phyloP scores from a whole-genome alignment of 2,329 filamentous ascomycete genomes.

The Geosmithia morbida region DNA sequence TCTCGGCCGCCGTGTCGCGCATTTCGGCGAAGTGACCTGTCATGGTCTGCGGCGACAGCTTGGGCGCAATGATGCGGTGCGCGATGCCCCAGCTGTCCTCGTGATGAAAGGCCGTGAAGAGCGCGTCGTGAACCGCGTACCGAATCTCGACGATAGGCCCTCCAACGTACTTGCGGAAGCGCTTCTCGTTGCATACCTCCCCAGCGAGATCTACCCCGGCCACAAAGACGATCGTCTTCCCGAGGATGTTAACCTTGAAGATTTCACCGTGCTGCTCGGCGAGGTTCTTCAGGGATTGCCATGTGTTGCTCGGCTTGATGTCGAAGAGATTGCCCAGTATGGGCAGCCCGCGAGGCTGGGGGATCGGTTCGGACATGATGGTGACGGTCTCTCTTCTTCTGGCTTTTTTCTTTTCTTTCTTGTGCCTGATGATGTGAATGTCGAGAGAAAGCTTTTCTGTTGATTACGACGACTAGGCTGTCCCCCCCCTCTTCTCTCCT shows the following conservation, averaged over 20 bases:
- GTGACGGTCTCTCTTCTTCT: neutral
- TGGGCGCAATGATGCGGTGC: slow-evolving; percentile 36
- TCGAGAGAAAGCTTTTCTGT: neutral
- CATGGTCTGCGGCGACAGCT: slow-evolving; percentile 18
- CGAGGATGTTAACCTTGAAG: slow-evolving; percentile 20
- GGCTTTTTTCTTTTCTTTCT: neutral
- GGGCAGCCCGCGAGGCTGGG: slow-evolving; percentile 17
- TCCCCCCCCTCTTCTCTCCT: neutral
- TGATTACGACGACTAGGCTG: no score
- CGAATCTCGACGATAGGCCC: slow-evolving; percentile 38
- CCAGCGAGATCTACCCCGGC: slow-evolving; percentile 31
- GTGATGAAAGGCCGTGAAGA: slow-evolving; percentile 36
- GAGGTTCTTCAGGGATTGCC: slow-evolving; percentile 19
- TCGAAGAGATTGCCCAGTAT: slow-evolving; percentile 22
- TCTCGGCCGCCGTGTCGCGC: slow-evolving; percentile 29
- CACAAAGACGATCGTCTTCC: slow-evolving; percentile 24
- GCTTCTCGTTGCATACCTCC: slow-evolving; percentile 36
- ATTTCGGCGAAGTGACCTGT: slow-evolving; percentile 29
- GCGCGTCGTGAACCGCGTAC: slow-evolving; percentile 29
- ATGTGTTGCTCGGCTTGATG: slow-evolving; percentile 18
- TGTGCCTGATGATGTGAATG: neutral
- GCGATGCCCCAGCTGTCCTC: slow-evolving; percentile 34
- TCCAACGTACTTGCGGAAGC: slow-evolving; percentile 39
- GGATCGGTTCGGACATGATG: slow-evolving; percentile 19
- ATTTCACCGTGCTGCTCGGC: slow-evolving; percentile 21